These are phyloP conservation scores for Arachnomyces sp. DNA, from an alignment of 2,329 filamentous ascomycete genomes.

Conservation along the genomic window DNA sequence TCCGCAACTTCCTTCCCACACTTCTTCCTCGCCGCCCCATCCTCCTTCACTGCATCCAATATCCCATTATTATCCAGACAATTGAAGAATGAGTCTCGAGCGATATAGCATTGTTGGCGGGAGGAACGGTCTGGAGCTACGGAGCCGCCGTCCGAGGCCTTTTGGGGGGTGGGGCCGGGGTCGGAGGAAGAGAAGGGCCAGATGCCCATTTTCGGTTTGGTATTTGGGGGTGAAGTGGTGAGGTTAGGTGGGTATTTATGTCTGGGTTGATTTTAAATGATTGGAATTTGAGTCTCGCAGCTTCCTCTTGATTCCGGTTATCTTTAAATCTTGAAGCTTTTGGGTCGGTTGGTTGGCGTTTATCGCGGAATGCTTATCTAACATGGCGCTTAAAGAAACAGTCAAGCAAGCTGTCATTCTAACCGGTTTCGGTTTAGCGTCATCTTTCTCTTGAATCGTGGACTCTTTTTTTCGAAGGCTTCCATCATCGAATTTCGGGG, in stretches of 20 bases:
- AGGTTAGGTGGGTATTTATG: no score
- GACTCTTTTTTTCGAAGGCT: background rate
- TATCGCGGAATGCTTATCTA: background rate
- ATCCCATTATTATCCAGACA: slow-evolving; percentile 80
- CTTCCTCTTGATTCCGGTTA: no score
- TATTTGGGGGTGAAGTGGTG: background rate
- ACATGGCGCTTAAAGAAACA: no score
- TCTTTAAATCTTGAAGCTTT: no score
- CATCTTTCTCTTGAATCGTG: no score
- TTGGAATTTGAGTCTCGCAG: no score
- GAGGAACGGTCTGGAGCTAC: slow-evolving; percentile 80
- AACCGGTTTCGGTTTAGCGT: no score
- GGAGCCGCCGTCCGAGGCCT: slow-evolving; percentile 51
- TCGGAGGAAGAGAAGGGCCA: slow-evolving; percentile 43
- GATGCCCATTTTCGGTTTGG: slow-evolving; percentile 39
- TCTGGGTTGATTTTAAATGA: no score
- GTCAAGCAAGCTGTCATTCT: no score
- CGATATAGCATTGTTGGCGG: slow-evolving; percentile 79
- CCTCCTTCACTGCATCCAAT: slow-evolving; percentile 56
- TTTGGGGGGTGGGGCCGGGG: slow-evolving; percentile 37
- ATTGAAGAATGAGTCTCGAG: slow-evolving; percentile 77
- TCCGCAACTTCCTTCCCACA: slow-evolving; percentile 55
- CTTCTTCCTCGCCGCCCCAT: slow-evolving; percentile 45
- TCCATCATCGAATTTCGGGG: background rate
- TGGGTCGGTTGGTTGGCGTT: no score